Evolutionary conservation across 1,139 yeast species (phyloP).

Genomic region (Kodamaea derodonti): DNA sequence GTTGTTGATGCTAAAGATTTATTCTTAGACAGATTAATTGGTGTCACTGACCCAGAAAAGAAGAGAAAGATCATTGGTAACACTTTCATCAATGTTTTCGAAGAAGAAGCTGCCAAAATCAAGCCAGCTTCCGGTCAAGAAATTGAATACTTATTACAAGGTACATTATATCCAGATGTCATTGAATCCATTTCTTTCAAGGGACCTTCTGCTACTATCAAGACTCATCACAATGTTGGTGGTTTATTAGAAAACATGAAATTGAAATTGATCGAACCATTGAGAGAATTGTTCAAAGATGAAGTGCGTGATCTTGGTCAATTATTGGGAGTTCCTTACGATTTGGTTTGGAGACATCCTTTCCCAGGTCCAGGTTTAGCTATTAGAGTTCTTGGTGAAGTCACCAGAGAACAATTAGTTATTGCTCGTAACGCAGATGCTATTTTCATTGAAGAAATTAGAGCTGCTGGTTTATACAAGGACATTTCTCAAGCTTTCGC

Average conservation of each 20-base stretch:
- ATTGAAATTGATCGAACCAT: conserved; percentile 95
- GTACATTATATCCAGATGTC: conserved; percentile 97
- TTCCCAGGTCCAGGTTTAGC: conserved; percentile 99
- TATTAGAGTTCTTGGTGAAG: conserved; percentile 95
- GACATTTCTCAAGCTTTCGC: conserved; percentile 98
- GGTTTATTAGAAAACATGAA: conserved; percentile 97
- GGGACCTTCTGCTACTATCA: conserved; percentile 99
- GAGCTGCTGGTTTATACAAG: conserved; percentile 86
- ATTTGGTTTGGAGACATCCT: conserved; percentile 99
- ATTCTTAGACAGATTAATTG: conserved; percentile 80
- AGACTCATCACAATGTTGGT: conserved; percentile 99
- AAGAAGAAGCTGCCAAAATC: conserved; percentile 91
- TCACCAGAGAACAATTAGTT: conserved; percentile 84
- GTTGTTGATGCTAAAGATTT: conserved; percentile 93
- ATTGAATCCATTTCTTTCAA: conserved; percentile 97
- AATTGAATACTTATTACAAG: conserved; percentile 91
- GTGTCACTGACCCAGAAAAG: conserved; percentile 97
- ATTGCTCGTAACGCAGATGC: conserved; percentile 97
- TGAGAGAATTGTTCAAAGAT: conserved; percentile 96
- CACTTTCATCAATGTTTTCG: conserved; percentile 95
- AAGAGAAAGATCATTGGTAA: conserved; percentile 98
- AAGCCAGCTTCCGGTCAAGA: conserved; percentile 87
- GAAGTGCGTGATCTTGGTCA: conserved; percentile 97
- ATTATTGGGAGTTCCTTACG: conserved; percentile 92
- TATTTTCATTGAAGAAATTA: conserved; percentile 94